Evolutionary conservation across 768 basidiomycete genomes (phyloP).

Genomic region (Candolleomyces aberdarensis): DNA sequence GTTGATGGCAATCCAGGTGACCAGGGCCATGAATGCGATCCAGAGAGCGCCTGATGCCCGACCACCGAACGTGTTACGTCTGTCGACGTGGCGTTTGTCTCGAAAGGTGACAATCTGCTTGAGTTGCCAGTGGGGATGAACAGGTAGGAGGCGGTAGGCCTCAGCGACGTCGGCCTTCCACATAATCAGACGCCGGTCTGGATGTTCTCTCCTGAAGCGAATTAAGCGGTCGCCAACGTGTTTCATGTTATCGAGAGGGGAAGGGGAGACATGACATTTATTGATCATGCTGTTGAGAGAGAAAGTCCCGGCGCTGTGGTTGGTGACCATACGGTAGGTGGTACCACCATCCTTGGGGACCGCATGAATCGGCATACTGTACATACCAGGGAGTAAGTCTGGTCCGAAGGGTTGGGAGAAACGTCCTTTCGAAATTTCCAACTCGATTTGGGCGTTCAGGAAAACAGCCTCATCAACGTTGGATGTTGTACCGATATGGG

Average conservation of each 20-base stretch:
- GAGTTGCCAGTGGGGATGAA: conserved; percentile 39
- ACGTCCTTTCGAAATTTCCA: conserved; percentile 13
- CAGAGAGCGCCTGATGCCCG: conserved; percentile 18
- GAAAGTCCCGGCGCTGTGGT: conserved; percentile 25
- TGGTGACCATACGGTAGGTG: conserved; percentile 24
- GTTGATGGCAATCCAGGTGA: conserved; percentile 33
- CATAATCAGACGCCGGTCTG: not conserved
- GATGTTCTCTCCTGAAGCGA: not conserved
- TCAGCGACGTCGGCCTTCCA: conserved; percentile 36
- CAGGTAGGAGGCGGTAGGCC: conserved; percentile 33
- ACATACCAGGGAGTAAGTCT: conserved; percentile 26
- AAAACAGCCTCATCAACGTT: not conserved
- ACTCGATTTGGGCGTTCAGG: conserved; percentile 9
- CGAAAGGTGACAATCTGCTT: conserved; percentile 32
- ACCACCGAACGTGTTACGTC: conserved; percentile 22
- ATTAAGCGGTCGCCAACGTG: conserved; percentile 16
- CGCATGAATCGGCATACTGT: conserved; percentile 20
- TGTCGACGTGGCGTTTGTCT: conserved; percentile 19
- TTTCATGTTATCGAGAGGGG: conserved; percentile 21
- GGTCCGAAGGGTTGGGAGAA: conserved; percentile 24
- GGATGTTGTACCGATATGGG: not conserved
- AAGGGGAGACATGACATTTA: conserved; percentile 9
- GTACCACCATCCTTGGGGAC: conserved; percentile 26
- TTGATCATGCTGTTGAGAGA: conserved; percentile 24
- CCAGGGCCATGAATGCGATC: conserved; percentile 26